Base-by-base conservation (phyloP, 2,329 filamentous ascomycete species). In the Aspergillus candidus region DNA sequence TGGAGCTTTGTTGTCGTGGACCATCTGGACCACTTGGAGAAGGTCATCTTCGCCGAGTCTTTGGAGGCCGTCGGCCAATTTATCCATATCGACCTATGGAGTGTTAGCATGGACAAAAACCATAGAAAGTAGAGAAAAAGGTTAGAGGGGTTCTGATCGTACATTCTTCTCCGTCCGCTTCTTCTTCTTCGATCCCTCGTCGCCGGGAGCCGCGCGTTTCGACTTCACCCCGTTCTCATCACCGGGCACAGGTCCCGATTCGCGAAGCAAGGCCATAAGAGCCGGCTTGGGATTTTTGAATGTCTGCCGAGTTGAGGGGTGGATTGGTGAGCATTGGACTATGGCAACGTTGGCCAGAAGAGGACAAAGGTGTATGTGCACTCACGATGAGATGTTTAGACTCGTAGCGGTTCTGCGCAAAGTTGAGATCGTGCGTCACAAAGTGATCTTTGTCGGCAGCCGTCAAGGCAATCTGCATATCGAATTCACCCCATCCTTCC, bases 401-500 rank as follows among this genome's bases (percentile, higher is more conserved):
- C 64, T 96, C 90, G 68, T 98, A 98, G 50, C 79, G 78, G 49
- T 83, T 76, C 54, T 83, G 77, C 55, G 80, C 77, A 68, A 98
- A 98, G 75, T 97, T 96, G 49, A 98, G 78, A 63, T 98, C 93
- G 68, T 98, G 93, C 40, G 76, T 71, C 52, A 98, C 76, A 11
- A 79, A 75, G 60, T 88, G 80, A 61, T 95, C 91, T 75, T 96
- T 96, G 69, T 93, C 88, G 27, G 85, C 82, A 35, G 85, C 86
- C 61, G 83, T 85, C 56, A 94, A 78, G 50, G 86, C 81, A 60
- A 97, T 93, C 38, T 75, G 77, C 82, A 98, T 91, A 65, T 97
- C 93, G 66, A 98, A 98, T 72, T 97, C 93, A 61, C 93, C 93
- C 93, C 93, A 98, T 56, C 93, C 93, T 70, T 96, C 87, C 69